phyloP scores from a whole-genome alignment of 139 green algal genomes.

The Coccomyxa sp. region DNA sequence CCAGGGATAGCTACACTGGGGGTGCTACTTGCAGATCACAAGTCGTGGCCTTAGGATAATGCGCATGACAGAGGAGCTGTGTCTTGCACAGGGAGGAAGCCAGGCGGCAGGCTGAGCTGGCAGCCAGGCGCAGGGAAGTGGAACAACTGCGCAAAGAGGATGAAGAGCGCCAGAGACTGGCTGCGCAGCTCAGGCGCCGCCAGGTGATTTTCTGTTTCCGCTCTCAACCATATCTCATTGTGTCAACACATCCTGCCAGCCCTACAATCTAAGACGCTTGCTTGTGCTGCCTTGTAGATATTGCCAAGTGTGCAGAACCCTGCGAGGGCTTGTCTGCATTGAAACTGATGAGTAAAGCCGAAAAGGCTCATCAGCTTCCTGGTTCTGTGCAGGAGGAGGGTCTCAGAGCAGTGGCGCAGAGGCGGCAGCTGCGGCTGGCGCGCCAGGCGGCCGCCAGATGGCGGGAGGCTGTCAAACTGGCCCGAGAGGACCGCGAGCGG shows the following conservation, averaged over 20 bases:
- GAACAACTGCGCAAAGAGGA: constrained; percentile 13
- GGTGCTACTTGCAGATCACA: background rate
- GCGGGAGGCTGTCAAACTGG: background rate
- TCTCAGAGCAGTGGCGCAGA: background rate
- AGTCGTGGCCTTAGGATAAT: background rate
- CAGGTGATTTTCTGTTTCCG: background rate
- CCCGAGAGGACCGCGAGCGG: background rate
- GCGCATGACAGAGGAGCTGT: constrained; percentile 6
- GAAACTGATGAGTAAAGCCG: too few species aligned
- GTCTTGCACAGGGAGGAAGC: background rate
- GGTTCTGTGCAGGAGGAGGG: background rate
- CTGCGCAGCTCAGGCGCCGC: background rate
- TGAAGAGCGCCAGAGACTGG: constrained; percentile 8
- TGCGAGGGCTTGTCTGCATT: background rate
- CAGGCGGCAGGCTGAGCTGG: constrained; percentile 7
- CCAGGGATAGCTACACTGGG: constrained; percentile 2
- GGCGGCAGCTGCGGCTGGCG: background rate
- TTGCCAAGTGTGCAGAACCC: too few species aligned
- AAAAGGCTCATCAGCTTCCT: background rate
- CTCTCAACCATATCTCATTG: background rate
- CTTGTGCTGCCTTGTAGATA: background rate
- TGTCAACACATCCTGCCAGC: background rate
- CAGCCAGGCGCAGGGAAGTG: constrained; percentile 14
- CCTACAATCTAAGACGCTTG: background rate
- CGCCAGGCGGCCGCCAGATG: background rate